Evolutionary conservation across 768 basidiomycete genomes (phyloP).

Genomic region (Plicaturopsis crispa): DNA sequence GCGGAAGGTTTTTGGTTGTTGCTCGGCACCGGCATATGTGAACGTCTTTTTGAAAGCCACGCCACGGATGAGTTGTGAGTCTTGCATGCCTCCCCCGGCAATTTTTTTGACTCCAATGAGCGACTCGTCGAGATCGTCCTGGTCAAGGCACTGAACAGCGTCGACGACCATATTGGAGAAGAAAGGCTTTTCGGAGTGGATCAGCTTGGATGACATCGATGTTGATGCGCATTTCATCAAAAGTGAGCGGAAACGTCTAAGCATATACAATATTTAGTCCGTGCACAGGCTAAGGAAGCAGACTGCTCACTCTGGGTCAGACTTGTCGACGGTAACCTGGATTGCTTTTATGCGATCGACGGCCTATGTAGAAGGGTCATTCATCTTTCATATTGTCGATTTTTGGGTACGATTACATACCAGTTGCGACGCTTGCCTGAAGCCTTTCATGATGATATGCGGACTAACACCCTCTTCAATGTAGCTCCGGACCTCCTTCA

Average conservation of each 20-base stretch:
- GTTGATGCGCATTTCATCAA: slow-evolving; percentile 96
- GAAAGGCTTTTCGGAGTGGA: slow-evolving; percentile 98
- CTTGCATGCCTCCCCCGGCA: slow-evolving; percentile 95
- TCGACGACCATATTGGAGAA: slow-evolving; percentile 99
- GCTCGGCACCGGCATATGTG: slow-evolving; percentile 97
- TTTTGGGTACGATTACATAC: slow-evolving; percentile 46
- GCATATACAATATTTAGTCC: slow-evolving; percentile 10
- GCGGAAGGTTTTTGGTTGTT: slow-evolving; percentile 91
- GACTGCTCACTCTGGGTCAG: slow-evolving; percentile 74
- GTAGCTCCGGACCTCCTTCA: slow-evolving; percentile 86
- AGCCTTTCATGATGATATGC: slow-evolving; percentile 97
- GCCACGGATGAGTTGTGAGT: slow-evolving; percentile 81
- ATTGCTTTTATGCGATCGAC: slow-evolving; percentile 82
- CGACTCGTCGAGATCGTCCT: slow-evolving; percentile 88
- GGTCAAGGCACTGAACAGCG: slow-evolving; percentile 88
- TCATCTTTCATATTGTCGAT: too few species aligned
- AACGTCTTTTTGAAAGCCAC: slow-evolving; percentile 99
- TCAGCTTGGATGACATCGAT: slow-evolving; percentile 99
- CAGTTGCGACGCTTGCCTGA: slow-evolving; percentile 79
- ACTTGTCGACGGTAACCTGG: slow-evolving; percentile 85
- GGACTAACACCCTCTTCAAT: slow-evolving; percentile 97
- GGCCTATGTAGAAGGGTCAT: slow-evolving; percentile 52
- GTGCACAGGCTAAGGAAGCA: slow-evolving; percentile 1
- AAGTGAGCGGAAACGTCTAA: slow-evolving; percentile 86
- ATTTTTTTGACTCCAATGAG: slow-evolving; percentile 98